These are phyloP conservation scores for Myriosclerotinia duriaeana DNA, from an alignment of 2,329 filamentous ascomycete species.

Conservation along the genomic window DNA sequence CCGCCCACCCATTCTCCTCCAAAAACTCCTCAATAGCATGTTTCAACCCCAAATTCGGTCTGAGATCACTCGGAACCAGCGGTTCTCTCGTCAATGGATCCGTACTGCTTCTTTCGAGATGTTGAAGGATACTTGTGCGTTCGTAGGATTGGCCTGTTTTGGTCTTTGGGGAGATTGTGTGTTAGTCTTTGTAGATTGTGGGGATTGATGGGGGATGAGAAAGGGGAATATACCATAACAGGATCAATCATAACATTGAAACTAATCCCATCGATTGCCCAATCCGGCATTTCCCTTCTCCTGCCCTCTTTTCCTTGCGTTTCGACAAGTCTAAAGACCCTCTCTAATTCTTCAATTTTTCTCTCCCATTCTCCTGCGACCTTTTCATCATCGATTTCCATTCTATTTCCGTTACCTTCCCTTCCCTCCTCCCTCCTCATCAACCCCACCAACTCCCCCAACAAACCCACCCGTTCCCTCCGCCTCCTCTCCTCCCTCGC, in stretches of 20 bases:
- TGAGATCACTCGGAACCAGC: slow-evolving; percentile 65
- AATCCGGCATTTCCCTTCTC: slow-evolving; percentile 59
- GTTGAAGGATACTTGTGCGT: slow-evolving; percentile 78
- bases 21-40: slow-evolving; percentile 84
- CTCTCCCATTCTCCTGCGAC: slow-evolving; percentile 46
- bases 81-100: slow-evolving; percentile 85
- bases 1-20: slow-evolving; percentile 85
- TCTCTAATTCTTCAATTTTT: slow-evolving; percentile 49
- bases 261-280: slow-evolving; percentile 73
- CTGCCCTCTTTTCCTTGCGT: slow-evolving; percentile 50
- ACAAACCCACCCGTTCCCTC: slow-evolving; percentile 56
- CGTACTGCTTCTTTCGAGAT: slow-evolving; percentile 69
- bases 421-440: slow-evolving; percentile 49
- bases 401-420: slow-evolving; percentile 46
- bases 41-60: slow-evolving; percentile 78
- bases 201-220: not conserved
- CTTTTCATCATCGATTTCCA: slow-evolving; percentile 47
- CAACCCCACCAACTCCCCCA: slow-evolving; percentile 57
- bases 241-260: slow-evolving; percentile 75
- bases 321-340: slow-evolving; percentile 51
- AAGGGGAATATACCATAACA: slow-evolving; percentile 41
- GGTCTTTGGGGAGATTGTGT: slow-evolving; percentile 47
- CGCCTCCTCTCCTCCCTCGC: slow-evolving; percentile 62
- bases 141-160: slow-evolving; percentile 91
- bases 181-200: not conserved